Evolutionary conservation across 1,139 yeast species (phyloP).

Genomic region (Ogataea hybrid): DNA sequence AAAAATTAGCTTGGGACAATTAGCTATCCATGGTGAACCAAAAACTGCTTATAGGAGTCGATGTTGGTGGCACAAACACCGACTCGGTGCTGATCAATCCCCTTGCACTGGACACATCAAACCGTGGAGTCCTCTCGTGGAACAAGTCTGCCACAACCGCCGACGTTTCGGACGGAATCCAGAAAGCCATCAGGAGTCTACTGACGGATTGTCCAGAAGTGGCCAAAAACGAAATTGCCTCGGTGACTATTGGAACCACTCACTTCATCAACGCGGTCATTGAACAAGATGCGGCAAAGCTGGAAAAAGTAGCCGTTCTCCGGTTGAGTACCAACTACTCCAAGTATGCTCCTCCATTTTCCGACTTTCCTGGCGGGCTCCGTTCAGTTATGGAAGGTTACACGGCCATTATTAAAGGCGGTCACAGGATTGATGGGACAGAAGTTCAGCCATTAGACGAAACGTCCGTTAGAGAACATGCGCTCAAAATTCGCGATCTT

Average conservation of each 20-base stretch:
- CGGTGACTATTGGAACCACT: conserved; percentile 37
- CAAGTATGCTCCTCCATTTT: conserved; percentile 29
- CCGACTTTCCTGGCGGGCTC: conserved; percentile 34
- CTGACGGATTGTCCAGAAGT: conserved; percentile 20
- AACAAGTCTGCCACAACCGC: conserved; percentile 42
- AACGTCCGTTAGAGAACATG: conserved; percentile 24
- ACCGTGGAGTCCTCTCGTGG: conserved; percentile 39
- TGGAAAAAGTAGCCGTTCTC: conserved; percentile 35
- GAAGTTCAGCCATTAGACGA: conserved; percentile 30
- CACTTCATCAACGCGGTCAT: conserved; percentile 37
- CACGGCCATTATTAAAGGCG: conserved; percentile 30
- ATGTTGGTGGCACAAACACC: conserved; percentile 50
- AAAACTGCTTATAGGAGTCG: conserved; percentile 34
- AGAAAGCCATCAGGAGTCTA: conserved; percentile 34
- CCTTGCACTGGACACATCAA: conserved; percentile 18
- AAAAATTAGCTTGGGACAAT: no score
- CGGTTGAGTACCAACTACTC: conserved; percentile 33
- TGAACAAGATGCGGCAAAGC: conserved; percentile 32
- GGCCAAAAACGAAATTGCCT: conserved; percentile 26
- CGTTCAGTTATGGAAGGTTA: conserved; percentile 29
- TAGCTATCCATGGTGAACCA: conserved; percentile 3
- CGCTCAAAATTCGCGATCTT: conserved; percentile 22
- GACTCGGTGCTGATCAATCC: conserved; percentile 45
- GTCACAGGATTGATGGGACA: conserved; percentile 31
- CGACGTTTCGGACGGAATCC: conserved; percentile 44